Percentiles rank a stretch among this genome's conserved stretches.
Conservation (phyloP, 371 early-diverging fungal genomes). For the Parasitella parasitica region DNA sequence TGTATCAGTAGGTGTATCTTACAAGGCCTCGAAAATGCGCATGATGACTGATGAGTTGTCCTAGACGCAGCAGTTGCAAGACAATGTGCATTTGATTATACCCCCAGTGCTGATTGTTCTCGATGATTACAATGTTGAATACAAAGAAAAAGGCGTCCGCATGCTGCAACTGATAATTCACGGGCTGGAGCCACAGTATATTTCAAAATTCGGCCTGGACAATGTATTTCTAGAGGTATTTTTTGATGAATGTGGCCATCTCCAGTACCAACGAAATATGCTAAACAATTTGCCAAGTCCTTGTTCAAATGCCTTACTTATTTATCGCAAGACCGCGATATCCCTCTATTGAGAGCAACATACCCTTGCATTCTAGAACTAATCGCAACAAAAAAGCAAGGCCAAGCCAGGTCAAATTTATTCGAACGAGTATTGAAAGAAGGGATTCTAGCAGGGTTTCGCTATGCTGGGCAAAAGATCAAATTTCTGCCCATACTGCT, state of each 20-base stretch:
- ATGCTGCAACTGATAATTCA: conserved; percentile 27
- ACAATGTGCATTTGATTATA: conserved; percentile 20
- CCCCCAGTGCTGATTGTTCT: conserved; percentile 35
- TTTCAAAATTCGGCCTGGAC: conserved; percentile 22
- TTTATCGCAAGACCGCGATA: conserved; percentile 30
- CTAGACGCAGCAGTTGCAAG: conserved; percentile 13
- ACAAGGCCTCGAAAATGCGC: not conserved
- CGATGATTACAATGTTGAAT: conserved; percentile 36
- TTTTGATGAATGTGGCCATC: too few species aligned
- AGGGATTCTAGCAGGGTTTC: conserved; percentile 29
- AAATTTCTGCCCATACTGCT: conserved; percentile 19
- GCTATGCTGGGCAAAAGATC: conserved; percentile 26
- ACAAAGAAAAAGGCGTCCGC: conserved; percentile 29
- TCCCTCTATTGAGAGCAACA: conserved; percentile 19
- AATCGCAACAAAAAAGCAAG: conserved; percentile 10
- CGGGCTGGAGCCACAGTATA: conserved; percentile 16
- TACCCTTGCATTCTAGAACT: conserved; percentile 38
- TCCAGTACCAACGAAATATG: too few species aligned
- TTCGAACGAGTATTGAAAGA: conserved; percentile 35
- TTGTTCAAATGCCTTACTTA: conserved; percentile 39
- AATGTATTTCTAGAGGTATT: conserved; percentile 41
- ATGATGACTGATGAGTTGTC: not conserved
- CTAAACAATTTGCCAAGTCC: too few species aligned
- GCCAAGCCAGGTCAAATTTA: not conserved
- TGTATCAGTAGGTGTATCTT: conserved; percentile 23